Percentiles rank a stretch among this genome's conserved stretches.
Conservation (phyloP, 768 basidiomycete species). For the Lentinula detonsa region DNA sequence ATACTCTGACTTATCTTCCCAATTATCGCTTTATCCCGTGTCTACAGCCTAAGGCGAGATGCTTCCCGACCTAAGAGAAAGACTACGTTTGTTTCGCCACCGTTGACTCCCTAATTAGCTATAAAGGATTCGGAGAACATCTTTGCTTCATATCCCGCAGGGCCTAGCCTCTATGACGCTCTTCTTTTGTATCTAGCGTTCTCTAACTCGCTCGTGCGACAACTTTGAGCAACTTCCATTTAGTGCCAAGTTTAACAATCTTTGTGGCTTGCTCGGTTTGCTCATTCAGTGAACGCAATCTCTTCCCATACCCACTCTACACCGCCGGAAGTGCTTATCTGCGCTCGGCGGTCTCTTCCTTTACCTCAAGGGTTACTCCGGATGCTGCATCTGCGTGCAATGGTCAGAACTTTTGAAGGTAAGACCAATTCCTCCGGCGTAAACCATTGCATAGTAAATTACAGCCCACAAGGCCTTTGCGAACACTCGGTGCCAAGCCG, state of each 20-base stretch:
- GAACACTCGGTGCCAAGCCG: background rate
- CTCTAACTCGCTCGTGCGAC: background rate
- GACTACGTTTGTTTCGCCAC: background rate
- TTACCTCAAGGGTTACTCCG: background rate
- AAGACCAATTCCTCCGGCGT: background rate
- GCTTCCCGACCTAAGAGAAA: background rate
- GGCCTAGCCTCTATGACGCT: background rate
- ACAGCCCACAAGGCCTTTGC: background rate
- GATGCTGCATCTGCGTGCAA: background rate
- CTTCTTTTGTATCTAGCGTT: background rate
- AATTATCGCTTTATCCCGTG: background rate
- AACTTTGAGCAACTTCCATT: background rate
- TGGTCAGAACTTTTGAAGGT: background rate
- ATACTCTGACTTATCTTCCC: background rate
- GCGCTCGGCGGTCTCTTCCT: background rate
- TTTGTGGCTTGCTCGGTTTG: background rate
- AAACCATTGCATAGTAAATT: background rate
- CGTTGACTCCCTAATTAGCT: background rate
- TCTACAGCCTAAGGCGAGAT: background rate
- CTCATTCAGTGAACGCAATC: background rate
- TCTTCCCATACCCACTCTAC: background rate
- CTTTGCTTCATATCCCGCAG: background rate
- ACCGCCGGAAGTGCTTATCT: background rate
- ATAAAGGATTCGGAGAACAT: background rate
- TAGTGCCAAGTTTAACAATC: background rate